Evolutionary conservation across 768 basidiomycete species (phyloP).

Genomic region (Kondoa subrosea): DNA sequence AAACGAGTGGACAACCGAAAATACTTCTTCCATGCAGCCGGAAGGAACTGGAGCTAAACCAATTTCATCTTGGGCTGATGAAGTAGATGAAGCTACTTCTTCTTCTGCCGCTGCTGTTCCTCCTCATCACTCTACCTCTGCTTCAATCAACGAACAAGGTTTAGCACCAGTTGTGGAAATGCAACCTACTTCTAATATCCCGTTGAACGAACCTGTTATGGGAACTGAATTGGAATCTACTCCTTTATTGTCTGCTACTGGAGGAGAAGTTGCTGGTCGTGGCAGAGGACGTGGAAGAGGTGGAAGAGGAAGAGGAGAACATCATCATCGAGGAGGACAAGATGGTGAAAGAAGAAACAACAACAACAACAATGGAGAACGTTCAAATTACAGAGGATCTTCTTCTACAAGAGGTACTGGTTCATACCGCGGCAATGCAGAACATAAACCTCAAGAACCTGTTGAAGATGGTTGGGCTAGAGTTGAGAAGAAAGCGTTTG

Average conservation of each 20-base stretch:
- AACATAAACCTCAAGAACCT: not conserved
- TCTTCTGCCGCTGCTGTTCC: conserved; percentile 8
- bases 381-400: too few species aligned
- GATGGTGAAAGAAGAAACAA: not conserved
- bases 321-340: not conserved
- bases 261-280: not conserved
- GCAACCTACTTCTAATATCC: not conserved
- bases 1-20: conserved; percentile 1
- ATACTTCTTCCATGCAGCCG: not conserved
- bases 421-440: not conserved
- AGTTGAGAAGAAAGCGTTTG: not conserved
- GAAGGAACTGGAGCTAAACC: not conserved
- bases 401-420: too few species aligned
- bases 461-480: not conserved
- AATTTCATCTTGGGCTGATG: conserved; percentile 22
- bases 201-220: not conserved
- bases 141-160: too few species aligned
- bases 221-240: not conserved
- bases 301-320: not conserved
- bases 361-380: too few species aligned
- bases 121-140: too few species aligned
- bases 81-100: conserved; percentile 15
- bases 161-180: not conserved
- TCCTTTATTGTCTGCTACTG: not conserved
- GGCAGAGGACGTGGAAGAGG: not conserved